Evolutionary conservation across 2,329 filamentous ascomycete genomes (phyloP).

Genomic region (Nakataea oryzae): DNA sequence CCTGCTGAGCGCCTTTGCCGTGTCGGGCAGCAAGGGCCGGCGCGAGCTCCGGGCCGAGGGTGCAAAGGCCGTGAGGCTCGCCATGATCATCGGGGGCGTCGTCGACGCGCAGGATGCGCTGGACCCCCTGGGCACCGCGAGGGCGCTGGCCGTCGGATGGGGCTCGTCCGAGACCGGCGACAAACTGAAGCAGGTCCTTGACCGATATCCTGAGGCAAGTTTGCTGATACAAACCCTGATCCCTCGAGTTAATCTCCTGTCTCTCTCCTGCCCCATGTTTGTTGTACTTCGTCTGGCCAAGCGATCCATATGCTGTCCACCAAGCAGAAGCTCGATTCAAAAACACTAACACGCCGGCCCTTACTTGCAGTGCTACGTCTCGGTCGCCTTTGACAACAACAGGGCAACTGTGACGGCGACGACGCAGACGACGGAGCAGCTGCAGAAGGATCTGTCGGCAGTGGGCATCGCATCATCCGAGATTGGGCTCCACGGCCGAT

Average conservation of each 20-base stretch:
- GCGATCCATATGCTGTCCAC: no score
- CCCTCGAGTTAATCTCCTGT: background rate
- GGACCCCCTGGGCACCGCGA: background rate
- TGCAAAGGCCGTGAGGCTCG: slow-evolving; percentile 25
- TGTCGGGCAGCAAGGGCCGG: slow-evolving; percentile 16
- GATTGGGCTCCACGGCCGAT: slow-evolving; percentile 19
- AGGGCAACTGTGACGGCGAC: slow-evolving; percentile 23
- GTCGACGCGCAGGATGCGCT: slow-evolving; percentile 22
- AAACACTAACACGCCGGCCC: no score
- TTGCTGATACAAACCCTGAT: no score
- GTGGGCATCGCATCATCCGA: slow-evolving; percentile 16
- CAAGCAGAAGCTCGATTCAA: no score
- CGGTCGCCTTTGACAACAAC: slow-evolving; percentile 24
- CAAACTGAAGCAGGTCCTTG: background rate
- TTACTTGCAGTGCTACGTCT: slow-evolving; percentile 24
- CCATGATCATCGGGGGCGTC: slow-evolving; percentile 23
- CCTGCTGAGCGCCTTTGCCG: slow-evolving; percentile 24
- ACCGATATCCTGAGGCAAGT: slow-evolving; percentile 2
- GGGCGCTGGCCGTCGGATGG: background rate
- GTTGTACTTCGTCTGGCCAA: no score
- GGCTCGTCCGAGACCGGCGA: background rate
- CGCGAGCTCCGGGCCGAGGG: slow-evolving; percentile 22
- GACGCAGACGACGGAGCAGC: background rate
- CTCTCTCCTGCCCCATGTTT: slow-evolving; percentile 10
- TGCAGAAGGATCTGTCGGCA: slow-evolving; percentile 12